Evolutionary conservation across 768 basidiomycete genomes (phyloP), one percentile per base, ranked within the genome.

Genomic region (Kwoniella sp.): DNA sequence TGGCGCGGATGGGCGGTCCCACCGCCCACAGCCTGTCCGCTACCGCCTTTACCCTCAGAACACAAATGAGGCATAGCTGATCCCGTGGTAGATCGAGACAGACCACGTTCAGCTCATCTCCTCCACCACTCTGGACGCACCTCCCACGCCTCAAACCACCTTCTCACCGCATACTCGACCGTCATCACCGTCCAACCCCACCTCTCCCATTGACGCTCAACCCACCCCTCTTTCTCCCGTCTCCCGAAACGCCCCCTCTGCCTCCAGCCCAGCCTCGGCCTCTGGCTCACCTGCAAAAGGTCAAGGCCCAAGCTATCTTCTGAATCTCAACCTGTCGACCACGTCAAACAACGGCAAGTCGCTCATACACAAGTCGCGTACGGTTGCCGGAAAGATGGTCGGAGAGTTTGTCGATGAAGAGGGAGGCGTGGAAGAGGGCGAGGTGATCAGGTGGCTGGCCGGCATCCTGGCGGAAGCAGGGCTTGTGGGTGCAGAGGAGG

Each of bases 41-140:
- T 17, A 43, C 19, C n/a, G n/a, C n/a, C 15, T n/a, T n/a, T n/a
- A n/a, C n/a, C n/a, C n/a, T n/a, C n/a, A n/a, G n/a, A n/a, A n/a
- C n/a, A n/a, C n/a, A n/a, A n/a, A n/a, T n/a, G n/a, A n/a, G n/a
- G n/a, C n/a, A n/a, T n/a, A n/a, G n/a, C n/a, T n/a, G n/a, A n/a
- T n/a, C n/a, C n/a, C 27, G n/a, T 15, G 26, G 11, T 22, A 92
- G 86, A 93, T 95, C 68, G 84, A 92, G 40, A 89, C 88, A 2
- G 91, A 96, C 70, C 83, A 85, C 59, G 82, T 96, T 75, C 87
- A 84, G 25, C 79, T 92, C 50, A 80, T 82, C 19, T 86, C 89
- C 3, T 79, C 78, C 26, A 86, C 87, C 3, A 62, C 77, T 14
- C 84, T 88, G 28, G 57, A 40, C 23, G 37, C 63, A 10, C 60